phyloP scores from a whole-genome alignment of 2,329 filamentous ascomycete species.

The Pseudocercospora fijiensis region DNA sequence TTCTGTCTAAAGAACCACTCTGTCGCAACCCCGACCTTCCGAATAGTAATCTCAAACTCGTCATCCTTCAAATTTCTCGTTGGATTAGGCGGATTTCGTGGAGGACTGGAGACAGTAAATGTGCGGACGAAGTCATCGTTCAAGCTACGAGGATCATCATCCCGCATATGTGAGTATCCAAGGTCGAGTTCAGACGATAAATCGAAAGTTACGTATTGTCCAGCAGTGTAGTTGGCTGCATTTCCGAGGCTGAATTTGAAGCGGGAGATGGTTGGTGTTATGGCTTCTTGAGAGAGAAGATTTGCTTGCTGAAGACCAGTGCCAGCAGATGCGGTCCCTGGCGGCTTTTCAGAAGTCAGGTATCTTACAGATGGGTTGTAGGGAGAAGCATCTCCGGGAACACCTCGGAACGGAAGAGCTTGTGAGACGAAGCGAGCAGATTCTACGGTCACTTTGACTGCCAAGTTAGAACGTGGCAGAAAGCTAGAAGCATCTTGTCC shows the following conservation, averaged over 20 bases:
- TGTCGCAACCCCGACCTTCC: conserved; percentile 69
- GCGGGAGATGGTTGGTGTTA: conserved; percentile 67
- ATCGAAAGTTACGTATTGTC: conserved; percentile 75
- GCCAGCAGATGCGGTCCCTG: conserved; percentile 14
- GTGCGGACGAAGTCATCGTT: conserved; percentile 85
- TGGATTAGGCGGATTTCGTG: conserved; percentile 38
- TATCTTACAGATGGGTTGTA: conserved; percentile 75
- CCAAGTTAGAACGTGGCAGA: conserved; percentile 70
- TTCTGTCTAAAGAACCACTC: conserved; percentile 56
- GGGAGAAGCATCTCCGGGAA: conserved; percentile 61
- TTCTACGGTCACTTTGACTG: conserved; percentile 64
- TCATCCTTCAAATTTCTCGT: conserved; percentile 33
- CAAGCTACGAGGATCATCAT: conserved; percentile 73
- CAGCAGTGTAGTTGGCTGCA: conserved; percentile 58
- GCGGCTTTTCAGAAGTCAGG: conserved; percentile 58
- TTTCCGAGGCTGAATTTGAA: conserved; percentile 58
- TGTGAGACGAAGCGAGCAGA: conserved; percentile 62
- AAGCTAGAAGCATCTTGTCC: conserved; percentile 61
- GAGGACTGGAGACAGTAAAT: conserved; percentile 72
- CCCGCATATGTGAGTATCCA: conserved; percentile 80
- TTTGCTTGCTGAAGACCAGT: conserved; percentile 48
- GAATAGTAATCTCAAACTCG: conserved; percentile 70
- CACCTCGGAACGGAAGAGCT: conserved; percentile 68
- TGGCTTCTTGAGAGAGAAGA: conserved; percentile 56
- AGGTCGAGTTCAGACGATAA: conserved; percentile 67